phyloP scores from a whole-genome alignment of 306 rosid species.

The Prunus padus region DNA sequence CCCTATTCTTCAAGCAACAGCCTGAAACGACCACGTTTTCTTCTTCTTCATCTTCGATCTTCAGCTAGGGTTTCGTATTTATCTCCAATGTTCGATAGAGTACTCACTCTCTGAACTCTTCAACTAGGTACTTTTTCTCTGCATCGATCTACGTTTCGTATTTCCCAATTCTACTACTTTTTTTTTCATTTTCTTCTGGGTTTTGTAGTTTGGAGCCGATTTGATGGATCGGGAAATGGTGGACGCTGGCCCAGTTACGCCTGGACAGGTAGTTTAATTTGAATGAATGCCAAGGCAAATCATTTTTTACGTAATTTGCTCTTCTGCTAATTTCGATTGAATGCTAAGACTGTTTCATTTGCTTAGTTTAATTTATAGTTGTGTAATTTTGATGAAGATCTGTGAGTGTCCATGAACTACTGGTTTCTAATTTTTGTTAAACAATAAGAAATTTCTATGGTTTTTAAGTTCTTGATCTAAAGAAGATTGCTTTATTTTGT shows the following conservation, averaged over 20 bases:
- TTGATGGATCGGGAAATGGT: constrained; percentile 52
- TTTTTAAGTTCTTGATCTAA: constrained; percentile 17
- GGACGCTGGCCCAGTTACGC: constrained; percentile 64
- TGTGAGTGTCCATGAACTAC: neutral
- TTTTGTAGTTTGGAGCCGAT: constrained; percentile 45
- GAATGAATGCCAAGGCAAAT: neutral
- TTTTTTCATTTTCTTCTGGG: neutral
- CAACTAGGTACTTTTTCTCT: constrained; percentile 31
- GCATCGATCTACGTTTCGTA: constrained; percentile 31
- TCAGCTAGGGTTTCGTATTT: constrained; percentile 42
- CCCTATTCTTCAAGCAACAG: constrained; percentile 72
- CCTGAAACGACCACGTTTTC: constrained; percentile 22
- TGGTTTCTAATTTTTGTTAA: constrained; percentile 11
- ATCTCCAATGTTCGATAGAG: constrained; percentile 26
- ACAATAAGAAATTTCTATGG: neutral
- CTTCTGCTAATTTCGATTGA: neutral
- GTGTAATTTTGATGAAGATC: constrained; percentile 20
- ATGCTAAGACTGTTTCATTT: neutral
- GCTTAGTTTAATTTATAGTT: neutral
- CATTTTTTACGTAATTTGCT: neutral
- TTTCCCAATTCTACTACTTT: constrained; percentile 23
- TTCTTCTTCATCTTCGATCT: constrained; percentile 28
- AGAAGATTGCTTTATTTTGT: neutral
- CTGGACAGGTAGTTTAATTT: constrained; percentile 62
- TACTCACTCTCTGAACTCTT: constrained; percentile 19